These are phyloP conservation scores for Pyrrhoderma lamaoense DNA, from an alignment of 1,284 basidiomycete species.

Conservation along the genomic window DNA sequence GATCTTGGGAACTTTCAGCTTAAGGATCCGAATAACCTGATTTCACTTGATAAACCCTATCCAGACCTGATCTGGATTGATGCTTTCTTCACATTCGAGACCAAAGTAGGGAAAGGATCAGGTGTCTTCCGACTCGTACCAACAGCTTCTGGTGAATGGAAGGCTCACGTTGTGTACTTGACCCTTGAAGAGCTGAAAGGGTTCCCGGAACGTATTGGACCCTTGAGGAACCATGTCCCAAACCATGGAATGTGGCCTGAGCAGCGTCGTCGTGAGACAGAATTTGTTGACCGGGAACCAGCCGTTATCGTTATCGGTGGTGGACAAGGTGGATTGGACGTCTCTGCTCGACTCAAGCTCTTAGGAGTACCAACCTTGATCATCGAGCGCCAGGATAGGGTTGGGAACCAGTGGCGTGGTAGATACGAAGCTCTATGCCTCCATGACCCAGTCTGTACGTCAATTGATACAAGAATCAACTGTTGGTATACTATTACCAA, in stretches of 20 bases:
- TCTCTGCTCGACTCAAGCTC: slow-evolving; percentile 51
- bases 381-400: slow-evolving; percentile 43
- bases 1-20: slow-evolving; percentile 36
- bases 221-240: slow-evolving; percentile 31
- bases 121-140: slow-evolving; percentile 53
- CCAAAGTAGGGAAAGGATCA: slow-evolving; percentile 39
- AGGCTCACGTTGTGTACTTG: slow-evolving; percentile 50
- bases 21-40: slow-evolving; percentile 29
- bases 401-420: slow-evolving; percentile 54
- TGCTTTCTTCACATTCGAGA: slow-evolving; percentile 53
- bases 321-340: slow-evolving; percentile 57
- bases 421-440: slow-evolving; percentile 55
- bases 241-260: slow-evolving; percentile 37
- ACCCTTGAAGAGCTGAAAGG: slow-evolving; percentile 50
- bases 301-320: no score
- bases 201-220: slow-evolving; percentile 39
- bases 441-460: no score
- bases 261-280: slow-evolving; percentile 34
- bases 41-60: slow-evolving; percentile 37
- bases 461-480: no score
- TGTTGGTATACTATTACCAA: no score
- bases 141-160: slow-evolving; percentile 43
- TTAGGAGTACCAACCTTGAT: slow-evolving; percentile 46
- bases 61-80: slow-evolving; percentile 54
- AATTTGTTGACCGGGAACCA: slow-evolving; percentile 34